Percentiles rank a stretch among this genome's conserved stretches.
Evolutionary conservation across 2,329 filamentous ascomycete genomes (phyloP).

Genomic region (Botryotinia globosa): DNA sequence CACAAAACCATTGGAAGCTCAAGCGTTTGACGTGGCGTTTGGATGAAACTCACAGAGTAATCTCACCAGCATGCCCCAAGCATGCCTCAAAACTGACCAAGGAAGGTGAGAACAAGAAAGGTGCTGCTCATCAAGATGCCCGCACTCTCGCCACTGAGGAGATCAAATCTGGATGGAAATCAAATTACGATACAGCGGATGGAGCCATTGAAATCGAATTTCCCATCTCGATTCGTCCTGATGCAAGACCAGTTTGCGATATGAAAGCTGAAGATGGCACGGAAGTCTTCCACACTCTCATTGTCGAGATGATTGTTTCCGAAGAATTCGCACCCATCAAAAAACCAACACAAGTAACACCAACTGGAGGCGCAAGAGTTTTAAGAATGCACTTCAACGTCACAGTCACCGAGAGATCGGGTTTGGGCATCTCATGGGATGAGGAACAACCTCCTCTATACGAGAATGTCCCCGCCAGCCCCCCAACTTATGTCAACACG

Average conservation of each 20-base stretch:
- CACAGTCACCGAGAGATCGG: conserved; percentile 84
- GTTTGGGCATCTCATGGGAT: conserved; percentile 93
- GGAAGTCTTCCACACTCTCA: conserved; percentile 77
- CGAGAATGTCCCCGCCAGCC: conserved; percentile 84
- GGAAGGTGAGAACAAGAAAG: conserved; percentile 52
- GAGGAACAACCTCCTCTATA: conserved; percentile 94
- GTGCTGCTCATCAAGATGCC: conserved; percentile 68
- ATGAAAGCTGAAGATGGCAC: conserved; percentile 71
- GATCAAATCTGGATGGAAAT: conserved; percentile 85
- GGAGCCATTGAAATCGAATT: conserved; percentile 83
- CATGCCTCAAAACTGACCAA: conserved; percentile 60
- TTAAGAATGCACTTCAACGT: conserved; percentile 89
- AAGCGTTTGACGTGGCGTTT: conserved; percentile 92
- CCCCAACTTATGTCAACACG: conserved; percentile 60
- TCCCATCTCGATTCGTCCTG: conserved; percentile 56
- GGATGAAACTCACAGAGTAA: conserved; percentile 78
- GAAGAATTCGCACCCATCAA: conserved; percentile 81
- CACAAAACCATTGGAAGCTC: conserved; percentile 77
- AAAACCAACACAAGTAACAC: conserved; percentile 66
- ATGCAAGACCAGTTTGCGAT: conserved; percentile 69
- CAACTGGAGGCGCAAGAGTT: conserved; percentile 86
- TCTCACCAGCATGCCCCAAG: conserved; percentile 75
- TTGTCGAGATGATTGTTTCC: conserved; percentile 90
- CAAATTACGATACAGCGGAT: conserved; percentile 60
- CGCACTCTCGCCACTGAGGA: conserved; percentile 78